Conservation (phyloP, 129 eudicot species). For the Sambucus nigra region DNA sequence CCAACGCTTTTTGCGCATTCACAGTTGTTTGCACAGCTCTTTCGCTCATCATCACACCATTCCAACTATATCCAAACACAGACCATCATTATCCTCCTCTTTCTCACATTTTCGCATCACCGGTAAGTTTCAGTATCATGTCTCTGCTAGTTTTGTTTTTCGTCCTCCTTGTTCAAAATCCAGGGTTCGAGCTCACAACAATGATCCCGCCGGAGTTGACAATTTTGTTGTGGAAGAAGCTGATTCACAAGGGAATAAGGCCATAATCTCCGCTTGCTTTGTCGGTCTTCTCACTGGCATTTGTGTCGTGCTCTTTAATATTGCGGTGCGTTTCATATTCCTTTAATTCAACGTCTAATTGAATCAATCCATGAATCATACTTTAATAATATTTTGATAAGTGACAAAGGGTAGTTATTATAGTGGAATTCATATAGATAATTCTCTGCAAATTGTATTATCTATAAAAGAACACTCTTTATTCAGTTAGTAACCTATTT, state of each 20-base stretch:
- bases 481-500: no score
- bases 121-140: constrained; percentile 1
- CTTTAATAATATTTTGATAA: no score
- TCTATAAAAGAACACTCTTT: no score
- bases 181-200: constrained; percentile 3
- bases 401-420: no score
- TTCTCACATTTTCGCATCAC: constrained; percentile 6
- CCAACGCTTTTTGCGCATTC: background rate
- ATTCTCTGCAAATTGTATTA: no score
- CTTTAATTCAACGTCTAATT: no score
- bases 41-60: background rate
- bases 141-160: constrained; percentile 1
- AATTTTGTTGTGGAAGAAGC: constrained; percentile 6
- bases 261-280: constrained; percentile 64
- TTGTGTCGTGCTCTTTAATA: constrained; percentile 64
- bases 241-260: constrained; percentile 19
- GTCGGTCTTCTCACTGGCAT: constrained; percentile 83
- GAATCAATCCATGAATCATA: no score
- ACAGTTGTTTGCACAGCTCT: background rate
- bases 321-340: constrained; percentile 23
- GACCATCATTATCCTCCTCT: constrained; percentile 1
- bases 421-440: no score
- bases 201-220: background rate
- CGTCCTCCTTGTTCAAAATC: constrained; percentile 4
- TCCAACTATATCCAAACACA: background rate